Evolutionary conservation across 225 moss, liverwort and hornwort species (phyloP).

Genomic region (Polytrichum commune): DNA sequence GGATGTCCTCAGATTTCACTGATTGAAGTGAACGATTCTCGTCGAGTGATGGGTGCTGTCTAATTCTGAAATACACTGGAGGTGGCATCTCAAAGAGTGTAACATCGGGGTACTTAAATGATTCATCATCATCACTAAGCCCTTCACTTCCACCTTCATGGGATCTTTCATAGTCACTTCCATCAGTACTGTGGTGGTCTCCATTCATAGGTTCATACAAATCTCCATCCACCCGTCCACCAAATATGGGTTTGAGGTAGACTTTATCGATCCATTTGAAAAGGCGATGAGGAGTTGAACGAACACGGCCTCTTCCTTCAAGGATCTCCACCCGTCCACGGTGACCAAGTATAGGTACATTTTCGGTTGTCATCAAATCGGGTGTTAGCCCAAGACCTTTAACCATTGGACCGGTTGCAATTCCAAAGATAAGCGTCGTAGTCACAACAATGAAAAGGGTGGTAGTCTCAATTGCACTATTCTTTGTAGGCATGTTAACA

Average conservation of each 20-base stretch:
- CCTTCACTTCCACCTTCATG: conserved; percentile 17
- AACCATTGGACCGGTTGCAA: conserved; percentile 44
- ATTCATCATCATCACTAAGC: conserved; percentile 43
- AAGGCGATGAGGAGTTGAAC: conserved; percentile 38
- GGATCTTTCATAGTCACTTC: conserved; percentile 11
- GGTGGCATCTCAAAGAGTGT: conserved; percentile 30
- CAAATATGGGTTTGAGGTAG: conserved; percentile 54
- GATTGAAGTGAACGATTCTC: background rate
- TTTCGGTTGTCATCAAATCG: conserved; percentile 13
- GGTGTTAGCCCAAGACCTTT: conserved; percentile 40
- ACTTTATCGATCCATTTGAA: conserved; percentile 55
- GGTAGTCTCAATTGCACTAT: conserved; percentile 55
- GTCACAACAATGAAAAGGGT: conserved; percentile 55
- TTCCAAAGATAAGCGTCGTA: conserved; percentile 57
- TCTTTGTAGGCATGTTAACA: conserved; percentile 48
- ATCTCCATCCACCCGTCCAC: conserved; percentile 37
- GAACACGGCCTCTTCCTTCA: conserved; percentile 28
- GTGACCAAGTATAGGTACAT: conserved; percentile 7
- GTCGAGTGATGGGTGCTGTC: conserved; percentile 4
- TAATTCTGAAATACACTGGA: background rate
- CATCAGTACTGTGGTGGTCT: conserved; percentile 21
- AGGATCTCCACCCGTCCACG: conserved; percentile 13
- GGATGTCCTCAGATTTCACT: background rate
- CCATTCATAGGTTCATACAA: conserved; percentile 38
- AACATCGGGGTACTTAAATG: conserved; percentile 35